Conservation (phyloP, 1,139 yeast species). For the Geotrichum cucujoidarum region DNA sequence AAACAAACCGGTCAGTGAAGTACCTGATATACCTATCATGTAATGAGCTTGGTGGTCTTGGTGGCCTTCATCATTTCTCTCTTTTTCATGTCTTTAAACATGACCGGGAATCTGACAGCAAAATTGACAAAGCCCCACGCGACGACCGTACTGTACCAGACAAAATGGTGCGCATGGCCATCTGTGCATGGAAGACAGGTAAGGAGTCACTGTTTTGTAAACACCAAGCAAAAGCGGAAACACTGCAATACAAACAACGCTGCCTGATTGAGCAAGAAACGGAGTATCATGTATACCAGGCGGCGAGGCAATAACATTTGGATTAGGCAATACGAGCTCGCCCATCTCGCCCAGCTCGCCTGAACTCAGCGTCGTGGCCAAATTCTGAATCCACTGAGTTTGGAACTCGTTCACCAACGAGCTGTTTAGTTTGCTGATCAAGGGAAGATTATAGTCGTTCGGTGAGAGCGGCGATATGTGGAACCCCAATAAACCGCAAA, state of each 20-base stretch:
- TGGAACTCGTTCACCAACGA: slow-evolving; percentile 4
- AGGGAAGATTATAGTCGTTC: too few relatives aligned
- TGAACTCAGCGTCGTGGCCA: slow-evolving; percentile 18
- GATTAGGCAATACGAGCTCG: slow-evolving; percentile 38
- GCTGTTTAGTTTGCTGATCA: slow-evolving; percentile 23
- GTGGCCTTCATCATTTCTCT: too few relatives aligned
- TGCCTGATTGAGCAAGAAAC: slow-evolving; percentile 65
- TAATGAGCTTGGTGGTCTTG: too few relatives aligned
- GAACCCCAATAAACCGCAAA: slow-evolving; percentile 64
- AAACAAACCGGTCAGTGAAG: too few relatives aligned
- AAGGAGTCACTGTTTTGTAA: slow-evolving; percentile 59
- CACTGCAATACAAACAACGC: slow-evolving; percentile 68
- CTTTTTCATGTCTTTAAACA: neutral
- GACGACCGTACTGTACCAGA: slow-evolving; percentile 50
- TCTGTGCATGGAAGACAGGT: slow-evolving; percentile 59
- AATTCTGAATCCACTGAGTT: neutral
- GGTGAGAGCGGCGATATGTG: slow-evolving; percentile 40
- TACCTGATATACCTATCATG: too few relatives aligned
- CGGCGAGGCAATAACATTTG: slow-evolving; percentile 33
- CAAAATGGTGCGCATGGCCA: slow-evolving; percentile 52
- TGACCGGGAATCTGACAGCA: slow-evolving; percentile 23
- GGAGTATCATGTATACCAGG: slow-evolving; percentile 50
- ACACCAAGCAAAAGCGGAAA: slow-evolving; percentile 55
- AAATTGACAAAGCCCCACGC: slow-evolving; percentile 56
- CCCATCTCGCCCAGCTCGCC: slow-evolving; percentile 26